Evolutionary conservation across 2,329 filamentous ascomycete species (phyloP).

Genomic region (Hypoxylon sp.): DNA sequence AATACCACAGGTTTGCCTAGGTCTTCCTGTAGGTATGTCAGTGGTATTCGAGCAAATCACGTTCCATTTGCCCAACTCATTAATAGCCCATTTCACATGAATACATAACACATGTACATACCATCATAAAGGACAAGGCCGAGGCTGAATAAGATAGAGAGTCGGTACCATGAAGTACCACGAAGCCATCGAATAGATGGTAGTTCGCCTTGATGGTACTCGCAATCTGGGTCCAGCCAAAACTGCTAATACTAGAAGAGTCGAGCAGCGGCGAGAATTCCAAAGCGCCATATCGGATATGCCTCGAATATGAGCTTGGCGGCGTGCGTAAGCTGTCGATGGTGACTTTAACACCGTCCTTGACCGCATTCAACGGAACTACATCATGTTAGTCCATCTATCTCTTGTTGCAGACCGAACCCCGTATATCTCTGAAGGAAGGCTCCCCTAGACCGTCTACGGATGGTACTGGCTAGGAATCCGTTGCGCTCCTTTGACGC

Average conservation of each 20-base stretch:
- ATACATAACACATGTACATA: constrained; percentile 51
- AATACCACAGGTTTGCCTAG: constrained; percentile 92
- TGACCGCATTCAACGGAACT: constrained; percentile 67
- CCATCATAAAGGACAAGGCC: constrained; percentile 92
- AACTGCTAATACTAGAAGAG: constrained; percentile 89
- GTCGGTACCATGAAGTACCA: constrained; percentile 92
- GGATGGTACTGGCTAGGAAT: background rate
- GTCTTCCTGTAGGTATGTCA: constrained; percentile 62
- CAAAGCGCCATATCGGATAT: constrained; percentile 85
- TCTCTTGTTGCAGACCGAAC: background rate
- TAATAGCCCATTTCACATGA: background rate
- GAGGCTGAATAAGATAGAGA: constrained; percentile 91
- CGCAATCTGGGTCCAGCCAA: constrained; percentile 89
- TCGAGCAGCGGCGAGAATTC: constrained; percentile 90
- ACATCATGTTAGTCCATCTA: constrained; percentile 19
- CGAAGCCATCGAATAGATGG: constrained; percentile 89
- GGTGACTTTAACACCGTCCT: constrained; percentile 63
- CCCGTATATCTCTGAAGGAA: background rate
- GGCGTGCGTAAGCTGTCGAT: constrained; percentile 84
- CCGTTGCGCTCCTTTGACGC: background rate
- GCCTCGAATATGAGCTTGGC: constrained; percentile 82
- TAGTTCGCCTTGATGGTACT: constrained; percentile 87
- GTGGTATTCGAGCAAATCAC: background rate
- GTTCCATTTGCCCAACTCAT: background rate
- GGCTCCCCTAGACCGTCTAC: background rate